Evolutionary conservation across 306 rosid species (phyloP).

Genomic region (Fragaria iinumae): DNA sequence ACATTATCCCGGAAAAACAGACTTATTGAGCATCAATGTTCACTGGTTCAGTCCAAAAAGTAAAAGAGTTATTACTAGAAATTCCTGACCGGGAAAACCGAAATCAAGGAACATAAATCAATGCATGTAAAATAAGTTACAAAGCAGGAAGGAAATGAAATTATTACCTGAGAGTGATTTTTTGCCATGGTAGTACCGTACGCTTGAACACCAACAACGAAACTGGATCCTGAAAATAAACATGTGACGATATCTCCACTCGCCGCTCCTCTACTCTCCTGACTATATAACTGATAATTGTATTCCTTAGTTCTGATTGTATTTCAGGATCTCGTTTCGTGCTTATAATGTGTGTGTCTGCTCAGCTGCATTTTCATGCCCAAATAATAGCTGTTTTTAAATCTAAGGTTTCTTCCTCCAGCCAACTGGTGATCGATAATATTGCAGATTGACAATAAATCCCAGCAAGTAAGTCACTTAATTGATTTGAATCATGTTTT

Average conservation of each 20-base stretch:
- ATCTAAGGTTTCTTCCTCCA: conserved; percentile 29
- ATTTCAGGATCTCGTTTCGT: background rate
- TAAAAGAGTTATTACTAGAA: background rate
- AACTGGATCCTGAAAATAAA: too few relatives aligned
- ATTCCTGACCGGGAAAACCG: too few relatives aligned
- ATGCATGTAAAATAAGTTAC: background rate
- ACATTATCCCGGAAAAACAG: background rate
- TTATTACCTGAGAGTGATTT: background rate
- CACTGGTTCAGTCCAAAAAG: too few relatives aligned
- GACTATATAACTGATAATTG: too few relatives aligned
- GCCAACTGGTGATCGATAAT: conserved; percentile 97
- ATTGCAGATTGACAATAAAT: conserved; percentile 88
- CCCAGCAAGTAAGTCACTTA: conserved; percentile 73
- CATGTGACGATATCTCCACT: conserved; percentile 68
- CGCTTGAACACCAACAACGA: background rate
- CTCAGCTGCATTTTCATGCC: background rate
- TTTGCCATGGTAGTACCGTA: background rate
- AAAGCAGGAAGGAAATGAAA: too few relatives aligned
- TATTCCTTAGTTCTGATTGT: background rate
- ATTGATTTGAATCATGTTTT: background rate
- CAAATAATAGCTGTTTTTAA: background rate
- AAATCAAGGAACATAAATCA: too few relatives aligned
- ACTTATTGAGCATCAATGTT: background rate
- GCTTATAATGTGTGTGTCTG: background rate
- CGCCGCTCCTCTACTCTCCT: too few relatives aligned